Base-by-base conservation (phyloP, 352 stramenopile genomes). In the Blastocystis sp. region DNA sequence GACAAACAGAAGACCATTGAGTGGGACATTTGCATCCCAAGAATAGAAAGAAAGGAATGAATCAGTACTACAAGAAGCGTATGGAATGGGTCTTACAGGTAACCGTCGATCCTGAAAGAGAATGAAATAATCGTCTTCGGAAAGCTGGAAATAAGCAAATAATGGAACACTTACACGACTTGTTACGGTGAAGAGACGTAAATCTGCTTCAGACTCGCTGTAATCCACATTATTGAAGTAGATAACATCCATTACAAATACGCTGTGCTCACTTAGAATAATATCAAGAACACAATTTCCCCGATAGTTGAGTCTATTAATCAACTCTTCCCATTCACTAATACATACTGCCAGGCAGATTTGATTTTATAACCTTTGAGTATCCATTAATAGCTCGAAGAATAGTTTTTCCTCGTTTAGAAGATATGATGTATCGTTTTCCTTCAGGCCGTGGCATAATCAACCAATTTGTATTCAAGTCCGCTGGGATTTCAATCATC, bases 221-320 rank as follows among this genome's bases (percentile, higher is more conserved):
- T 84, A 84, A 27, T 84, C 73, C 17, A 60, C 53, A 37, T 58
- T 66, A 35, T 84, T 84, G 44, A 84, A 84, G 17, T 56, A 58
- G 56, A 84, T 54, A 19, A 84, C 51, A 42, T 84, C 73, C 73
- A 84, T 84, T 11, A 60, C 73, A 27, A 69, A 84, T 17, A 84
- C 53, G 15, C 22, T 53, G 5, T 13, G n/a, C 1, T 69, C 73
- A 13, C 30, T n/a, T 2, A 84, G 48, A 48, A 84, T 66, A 17
- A 84, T 35, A 7, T 84, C 73, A 17, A 84, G 27, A 22, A 69
- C 37, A 42, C 51, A 68, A 27, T 84, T 84, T 37, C 73, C 73
- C 0, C n/a, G 19, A 27, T 48, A 84, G 27, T 68, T 84, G 24
- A 51, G 27, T 66, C 73, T 84, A 84, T 19, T 48, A 9, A 51